Conservation (phyloP, 163 green algal species). For the Prototheca cutis region DNA sequence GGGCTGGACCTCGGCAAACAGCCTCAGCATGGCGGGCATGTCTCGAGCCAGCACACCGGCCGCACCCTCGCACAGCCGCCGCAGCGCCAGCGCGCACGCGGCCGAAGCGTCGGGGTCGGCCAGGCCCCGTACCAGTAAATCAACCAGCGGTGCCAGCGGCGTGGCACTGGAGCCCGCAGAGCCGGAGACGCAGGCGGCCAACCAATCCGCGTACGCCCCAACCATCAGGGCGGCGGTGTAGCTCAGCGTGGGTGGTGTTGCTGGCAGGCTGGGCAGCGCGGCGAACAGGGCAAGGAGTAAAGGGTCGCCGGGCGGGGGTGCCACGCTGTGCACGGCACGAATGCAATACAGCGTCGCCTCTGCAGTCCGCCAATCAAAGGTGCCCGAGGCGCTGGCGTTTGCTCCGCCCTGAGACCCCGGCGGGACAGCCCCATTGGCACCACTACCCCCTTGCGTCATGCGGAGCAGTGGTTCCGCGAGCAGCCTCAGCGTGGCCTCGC, state of each 20-base stretch:
- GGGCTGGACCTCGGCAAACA: conserved; percentile 6
- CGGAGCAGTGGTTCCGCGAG: conserved; percentile 61
- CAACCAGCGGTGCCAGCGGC: conserved; percentile 30
- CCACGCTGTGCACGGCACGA: conserved; percentile 30
- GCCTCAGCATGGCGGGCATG: conserved; percentile 9
- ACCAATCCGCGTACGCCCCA: conserved; percentile 52
- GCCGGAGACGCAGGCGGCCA: conserved; percentile 28
- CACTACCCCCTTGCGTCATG: no score
- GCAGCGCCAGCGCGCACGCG: conserved; percentile 45
- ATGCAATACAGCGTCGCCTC: conserved; percentile 79
- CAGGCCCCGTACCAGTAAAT: conserved; percentile 26
- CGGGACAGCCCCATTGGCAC: no score
- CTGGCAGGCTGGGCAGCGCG: conserved; percentile 42
- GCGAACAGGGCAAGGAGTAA: conserved; percentile 51
- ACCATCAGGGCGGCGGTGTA: conserved; percentile 45
- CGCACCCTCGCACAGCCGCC: conserved; percentile 46
- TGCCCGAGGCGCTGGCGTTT: no score
- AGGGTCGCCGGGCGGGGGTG: conserved; percentile 26
- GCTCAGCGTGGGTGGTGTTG: conserved; percentile 27
- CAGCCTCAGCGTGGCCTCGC: conserved; percentile 48
- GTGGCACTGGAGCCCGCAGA: not conserved
- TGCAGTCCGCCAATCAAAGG: conserved; percentile 66
- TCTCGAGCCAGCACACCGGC: not conserved
- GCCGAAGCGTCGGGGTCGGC: conserved; percentile 18
- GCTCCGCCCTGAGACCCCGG: no score